Base-by-base conservation (phyloP, 1,139 yeast genomes). In the Starmera stellimalicola region DNA sequence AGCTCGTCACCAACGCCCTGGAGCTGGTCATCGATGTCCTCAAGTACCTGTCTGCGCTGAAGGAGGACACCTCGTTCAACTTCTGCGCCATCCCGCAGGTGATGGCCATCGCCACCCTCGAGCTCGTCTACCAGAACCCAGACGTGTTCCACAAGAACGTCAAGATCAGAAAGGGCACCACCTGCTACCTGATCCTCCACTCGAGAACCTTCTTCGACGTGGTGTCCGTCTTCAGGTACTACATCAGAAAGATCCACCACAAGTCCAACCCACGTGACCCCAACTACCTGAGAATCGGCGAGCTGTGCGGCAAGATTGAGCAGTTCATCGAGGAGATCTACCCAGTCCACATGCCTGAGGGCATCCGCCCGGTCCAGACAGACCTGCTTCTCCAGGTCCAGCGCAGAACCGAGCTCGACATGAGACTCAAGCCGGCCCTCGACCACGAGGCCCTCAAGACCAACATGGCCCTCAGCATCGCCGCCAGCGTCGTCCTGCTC, bases 71-170 rank as follows among this genome's bases (percentile, higher is more conserved):
- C 0, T 63, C 81, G 33, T 91, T 85, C 65, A 80, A 78, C 45
- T 91, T 91, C 64, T 88, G 97, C 62, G 88, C 96, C 14, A 91
- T 91, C 52, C 98, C 98, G 15, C 98, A 91, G 60, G 96, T 88
- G 22, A 91, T 91, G 98, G 95, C 97, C 27, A 80, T 91, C 54
- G 96, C 97, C 7, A 85, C 97, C 0, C 66, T 91, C 48, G 88
- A 91, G 18, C 67, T 79, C 37, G 82, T 91, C 27, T 88, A 82
- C 65, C 79, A 83, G 55, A 93, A 93, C 60, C 78, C 79, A 8
- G 56, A 65, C 5, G 82, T 91, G 4, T 72, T 91, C 51, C 71
- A 76, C 33, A 57, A 60, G 27, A 77, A 83, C 50, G 81, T 91
- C 42, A 93, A 93, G 65, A 81, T 93, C 54, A 74, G 97, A 60